Base-by-base conservation (phyloP, 192 early-diverging fungal species). In the Podochytrium sp. region DNA sequence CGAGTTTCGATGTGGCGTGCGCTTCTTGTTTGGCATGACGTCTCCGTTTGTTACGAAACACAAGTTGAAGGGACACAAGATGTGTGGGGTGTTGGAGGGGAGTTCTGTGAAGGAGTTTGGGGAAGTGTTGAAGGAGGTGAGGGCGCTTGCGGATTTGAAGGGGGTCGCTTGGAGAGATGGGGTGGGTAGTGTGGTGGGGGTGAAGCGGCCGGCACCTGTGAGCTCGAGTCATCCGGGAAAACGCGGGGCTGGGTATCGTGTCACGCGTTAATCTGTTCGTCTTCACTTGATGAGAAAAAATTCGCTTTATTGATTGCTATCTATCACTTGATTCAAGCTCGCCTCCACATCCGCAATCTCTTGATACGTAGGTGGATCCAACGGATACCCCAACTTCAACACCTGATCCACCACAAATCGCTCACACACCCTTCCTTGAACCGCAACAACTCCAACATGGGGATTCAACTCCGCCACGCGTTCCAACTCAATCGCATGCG, bases 311-410 rank as follows among this genome's bases (percentile, higher is more conserved):
- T n/a, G n/a, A n/a, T n/a, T n/a, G n/a, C n/a, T n/a, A n/a, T n/a
- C n/a, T n/a, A n/a, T n/a, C n/a, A n/a, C n/a, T n/a, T n/a, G n/a
- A n/a, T n/a, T n/a, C n/a, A n/a, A n/a, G n/a, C n/a, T n/a, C n/a
- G n/a, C n/a, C n/a, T n/a, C n/a, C n/a, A n/a, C n/a, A n/a, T n/a
- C n/a, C n/a, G n/a, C n/a, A n/a, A 66, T 49, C 49, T 66, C 64
- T 12, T 43, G 10, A 50, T 66, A 66, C 20, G 20, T 20, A 49
- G 64, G 64, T 23, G 64, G 64, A 34, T 66, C 64, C 25, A 66
- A 39, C 18, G 64, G 64, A 66, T 66, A 66, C 64, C 42, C 64
- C 7, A 43, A 66, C 47, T 66, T 42, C 25, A 66, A 34, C 39
- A 66, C 20, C 30, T 66, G 25, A n/a, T 66, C 64, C 20, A 66